phyloP scores from a whole-genome alignment of 225 moss, liverwort and hornwort genomes.

The Bryum argenteum region DNA sequence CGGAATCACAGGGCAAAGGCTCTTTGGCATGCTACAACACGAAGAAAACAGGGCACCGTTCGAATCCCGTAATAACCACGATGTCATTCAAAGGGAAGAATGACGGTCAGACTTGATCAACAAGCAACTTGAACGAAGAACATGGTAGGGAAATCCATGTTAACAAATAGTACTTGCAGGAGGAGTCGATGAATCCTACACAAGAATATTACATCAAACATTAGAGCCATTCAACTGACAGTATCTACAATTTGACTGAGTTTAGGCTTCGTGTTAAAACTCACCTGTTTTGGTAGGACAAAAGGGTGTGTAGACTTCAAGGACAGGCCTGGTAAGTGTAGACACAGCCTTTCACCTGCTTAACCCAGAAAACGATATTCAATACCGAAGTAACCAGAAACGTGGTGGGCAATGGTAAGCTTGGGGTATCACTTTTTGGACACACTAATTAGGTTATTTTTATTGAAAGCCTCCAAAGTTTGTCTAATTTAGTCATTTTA shows the following conservation, averaged over 20 bases:
- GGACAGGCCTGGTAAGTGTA: constrained; percentile 90
- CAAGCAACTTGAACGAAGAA: background rate
- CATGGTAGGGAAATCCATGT: constrained; percentile 35
- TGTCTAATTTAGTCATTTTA: too few species aligned
- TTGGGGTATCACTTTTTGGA: too few species aligned
- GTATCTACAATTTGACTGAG: too few species aligned
- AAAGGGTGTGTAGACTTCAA: constrained; percentile 90
- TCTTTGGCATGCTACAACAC: too few species aligned
- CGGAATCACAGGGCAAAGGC: background rate
- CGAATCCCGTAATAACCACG: constrained; percentile 52
- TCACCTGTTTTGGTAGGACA: constrained; percentile 66
- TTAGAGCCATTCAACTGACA: too few species aligned
- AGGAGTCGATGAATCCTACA: constrained; percentile 72
- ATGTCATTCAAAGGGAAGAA: constrained; percentile 36
- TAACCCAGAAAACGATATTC: constrained; percentile 17
- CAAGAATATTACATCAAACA: too few species aligned
- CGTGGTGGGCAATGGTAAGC: too few species aligned
- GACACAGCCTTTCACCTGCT: constrained; percentile 86
- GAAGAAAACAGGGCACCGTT: constrained; percentile 10
- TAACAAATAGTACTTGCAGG: too few species aligned
- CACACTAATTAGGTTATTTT: too few species aligned
- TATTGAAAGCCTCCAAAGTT: too few species aligned
- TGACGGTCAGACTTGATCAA: background rate
- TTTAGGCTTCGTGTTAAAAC: constrained; percentile 9
- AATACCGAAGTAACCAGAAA: constrained; percentile 11